Conservation (phyloP, 2,329 filamentous ascomycete species). For the Plenodomus tracheiphilus region DNA sequence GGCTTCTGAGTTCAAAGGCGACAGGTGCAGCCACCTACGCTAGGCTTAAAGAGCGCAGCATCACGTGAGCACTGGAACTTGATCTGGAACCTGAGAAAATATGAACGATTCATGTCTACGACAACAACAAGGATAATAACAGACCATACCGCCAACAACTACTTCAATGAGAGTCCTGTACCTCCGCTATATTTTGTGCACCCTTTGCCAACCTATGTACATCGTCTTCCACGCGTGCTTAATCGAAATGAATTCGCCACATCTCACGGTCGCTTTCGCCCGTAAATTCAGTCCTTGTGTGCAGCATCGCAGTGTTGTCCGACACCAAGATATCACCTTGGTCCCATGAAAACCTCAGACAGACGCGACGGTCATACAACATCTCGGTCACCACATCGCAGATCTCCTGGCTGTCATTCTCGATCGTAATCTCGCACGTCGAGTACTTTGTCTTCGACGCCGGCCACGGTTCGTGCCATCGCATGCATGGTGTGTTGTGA, state of each 20-base stretch:
- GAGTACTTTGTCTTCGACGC: conserved; percentile 56
- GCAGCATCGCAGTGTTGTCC: conserved; percentile 57
- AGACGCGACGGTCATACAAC: conserved; percentile 56
- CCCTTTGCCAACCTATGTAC: too few relatives aligned
- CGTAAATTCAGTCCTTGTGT: conserved; percentile 54
- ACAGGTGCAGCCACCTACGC: too few relatives aligned
- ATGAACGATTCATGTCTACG: too few relatives aligned
- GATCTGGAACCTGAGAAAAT: too few relatives aligned
- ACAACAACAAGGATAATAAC: too few relatives aligned
- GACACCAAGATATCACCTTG: conserved; percentile 59
- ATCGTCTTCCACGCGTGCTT: neutral
- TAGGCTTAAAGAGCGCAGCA: too few relatives aligned
- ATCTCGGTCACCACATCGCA: conserved; percentile 49
- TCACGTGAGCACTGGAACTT: too few relatives aligned
- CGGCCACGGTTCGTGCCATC: conserved; percentile 61
- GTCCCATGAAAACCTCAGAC: conserved; percentile 57
- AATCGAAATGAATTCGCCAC: conserved; percentile 58
- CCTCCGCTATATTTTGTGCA: too few relatives aligned
- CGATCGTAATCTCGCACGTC: conserved; percentile 50
- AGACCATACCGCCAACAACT: too few relatives aligned
- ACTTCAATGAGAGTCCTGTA: too few relatives aligned
- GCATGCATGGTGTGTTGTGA: conserved; percentile 53
- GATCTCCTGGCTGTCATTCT: conserved; percentile 42
- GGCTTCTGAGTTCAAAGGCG: too few relatives aligned
- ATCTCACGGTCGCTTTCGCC: conserved; percentile 52